Base-by-base conservation (phyloP, 2,329 filamentous ascomycete genomes). In the Chrysoporthe cubensis region DNA sequence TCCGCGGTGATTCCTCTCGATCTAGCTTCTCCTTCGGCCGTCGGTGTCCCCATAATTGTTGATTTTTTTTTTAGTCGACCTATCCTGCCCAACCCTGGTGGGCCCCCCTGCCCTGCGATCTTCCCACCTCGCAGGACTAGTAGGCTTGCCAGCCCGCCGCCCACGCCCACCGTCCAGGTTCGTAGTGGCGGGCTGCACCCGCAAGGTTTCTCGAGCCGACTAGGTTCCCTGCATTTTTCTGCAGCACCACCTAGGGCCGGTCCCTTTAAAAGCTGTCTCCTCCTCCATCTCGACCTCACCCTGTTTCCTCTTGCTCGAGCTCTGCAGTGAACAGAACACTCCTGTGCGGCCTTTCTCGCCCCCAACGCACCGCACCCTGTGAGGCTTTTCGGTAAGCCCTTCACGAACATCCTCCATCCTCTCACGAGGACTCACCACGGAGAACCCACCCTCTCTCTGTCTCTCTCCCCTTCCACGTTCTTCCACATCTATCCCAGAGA, bases 401-500 rank as follows among this genome's bases (percentile, higher is more conserved):
- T 67, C 62, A 57, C 46, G 42, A 11, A 46, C 16, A 44, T 40
- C 37, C 37, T 40, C 37, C 9, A 40, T 40, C 37, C 37, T 40
- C 37, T 9, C 37, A 40, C 37, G 37, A 40, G 37, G 9, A 40
- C 6, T 40, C 9, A 9, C 37, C 37, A 40, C 37, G 9, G 37
- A 40, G 37, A 9, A 40, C 37, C 6, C 54, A 37, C 32, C 44
- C 26, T 58, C 59, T 18, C 34, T 44, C 48, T 43, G 21, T 62
- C 48, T 43, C 46, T 26, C 26, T 26, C 54, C 48, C 44, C 60
- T 34, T 58, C 60, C 46, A 13, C 57, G 43, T 40, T 56, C 54
- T 61, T 16, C 14, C n/a, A n/a, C 52, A 42, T 37, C 26, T 26
- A 26, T 44, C 59, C n/a, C 54, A 69, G 67, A 63, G 58, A 80